Evolutionary conservation across 768 basidiomycete species (phyloP), one percentile per base, ranked within the genome.

Genomic region (Trametes villosa): DNA sequence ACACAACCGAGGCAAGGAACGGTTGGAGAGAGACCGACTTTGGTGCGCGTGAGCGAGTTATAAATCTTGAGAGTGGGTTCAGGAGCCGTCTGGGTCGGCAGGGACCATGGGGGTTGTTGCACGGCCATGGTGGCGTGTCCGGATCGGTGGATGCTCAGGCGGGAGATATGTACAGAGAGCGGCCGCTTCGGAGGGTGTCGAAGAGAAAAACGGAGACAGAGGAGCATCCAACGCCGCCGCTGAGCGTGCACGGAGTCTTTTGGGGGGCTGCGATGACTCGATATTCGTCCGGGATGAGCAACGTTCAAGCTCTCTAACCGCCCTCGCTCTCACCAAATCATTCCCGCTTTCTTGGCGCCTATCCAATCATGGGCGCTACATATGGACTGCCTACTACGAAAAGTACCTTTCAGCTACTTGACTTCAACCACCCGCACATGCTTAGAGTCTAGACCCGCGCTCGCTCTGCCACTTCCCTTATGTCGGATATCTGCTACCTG

Each of bases 41-140:
- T 98, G 6, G 86, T 85, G 65, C 86, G 85, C 36, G 96, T 98
- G 66, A 98, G 78, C 11, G 96, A 95, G 76, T 98, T 99, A 78
- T 91, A 96, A 46, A 98, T 81, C 74, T 86, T 89, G 47, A 96
- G 81, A 0, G 83, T 81, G 6, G 91, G 92, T 65, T 88, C 87
- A 46, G 79, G 75, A 8, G 75, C 71, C 27, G 68, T 71, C 31
- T 82, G 84, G 18, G 67, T 62, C 0, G 84, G 85, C 24, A 77
- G 63, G 8, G 76, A 72, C 92, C 80, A 81, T 3, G 78, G 59
- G 9, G 87, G 86, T 69, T 88, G 88, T 61, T 86, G 83, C 0
- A 76, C 70, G 53, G 86, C 77, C 87, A 89, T 89, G 46, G 36
- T 34, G 38, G 34, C 48, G 40, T 44, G 29, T 46, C n/a, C n/a